Conservation (phyloP, 768 basidiomycete species). For the Coprinopsis sp. region DNA sequence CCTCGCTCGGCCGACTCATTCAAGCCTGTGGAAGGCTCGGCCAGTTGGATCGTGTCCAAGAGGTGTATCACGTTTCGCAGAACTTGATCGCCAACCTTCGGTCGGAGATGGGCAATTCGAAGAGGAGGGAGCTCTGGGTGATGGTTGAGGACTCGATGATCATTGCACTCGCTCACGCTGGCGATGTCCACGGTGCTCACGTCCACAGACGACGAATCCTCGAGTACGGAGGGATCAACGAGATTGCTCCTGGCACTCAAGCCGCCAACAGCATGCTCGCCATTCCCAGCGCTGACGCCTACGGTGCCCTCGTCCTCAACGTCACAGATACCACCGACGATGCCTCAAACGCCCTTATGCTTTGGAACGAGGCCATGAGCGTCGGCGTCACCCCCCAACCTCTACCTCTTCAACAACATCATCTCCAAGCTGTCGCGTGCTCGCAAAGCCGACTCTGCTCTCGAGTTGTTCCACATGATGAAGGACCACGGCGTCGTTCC, state of each 20-base stretch:
- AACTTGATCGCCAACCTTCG: conserved; percentile 44
- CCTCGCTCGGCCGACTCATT: conserved; percentile 58
- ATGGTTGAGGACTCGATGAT: conserved; percentile 86
- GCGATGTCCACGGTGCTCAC: conserved; percentile 75
- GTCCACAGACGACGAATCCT: conserved; percentile 76
- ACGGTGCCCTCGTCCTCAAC: conserved; percentile 82
- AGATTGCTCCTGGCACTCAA: background rate
- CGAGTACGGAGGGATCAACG: conserved; percentile 43
- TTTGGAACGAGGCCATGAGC: conserved; percentile 74
- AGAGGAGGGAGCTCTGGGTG: conserved; percentile 55
- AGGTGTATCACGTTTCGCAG: conserved; percentile 69
- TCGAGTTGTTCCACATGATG: conserved; percentile 88
- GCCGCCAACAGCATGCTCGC: conserved; percentile 24
- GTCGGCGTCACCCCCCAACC: conserved; percentile 70
- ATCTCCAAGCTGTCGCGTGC: conserved; percentile 95
- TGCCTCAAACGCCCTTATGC: conserved; percentile 75
- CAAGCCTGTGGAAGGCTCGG: conserved; percentile 60
- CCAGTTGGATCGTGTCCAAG: conserved; percentile 55
- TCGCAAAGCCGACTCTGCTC: conserved; percentile 84
- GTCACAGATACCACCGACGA: conserved; percentile 97
- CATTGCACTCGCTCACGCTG: conserved; percentile 76
- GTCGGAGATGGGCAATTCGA: conserved; percentile 6
- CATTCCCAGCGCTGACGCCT: conserved; percentile 83
- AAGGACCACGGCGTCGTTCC: conserved; percentile 57
- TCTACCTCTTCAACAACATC: conserved; percentile 94